These are phyloP conservation scores for Tricholoma bakamatsutake DNA, from an alignment of 768 basidiomycete species.

Conservation along the genomic window DNA sequence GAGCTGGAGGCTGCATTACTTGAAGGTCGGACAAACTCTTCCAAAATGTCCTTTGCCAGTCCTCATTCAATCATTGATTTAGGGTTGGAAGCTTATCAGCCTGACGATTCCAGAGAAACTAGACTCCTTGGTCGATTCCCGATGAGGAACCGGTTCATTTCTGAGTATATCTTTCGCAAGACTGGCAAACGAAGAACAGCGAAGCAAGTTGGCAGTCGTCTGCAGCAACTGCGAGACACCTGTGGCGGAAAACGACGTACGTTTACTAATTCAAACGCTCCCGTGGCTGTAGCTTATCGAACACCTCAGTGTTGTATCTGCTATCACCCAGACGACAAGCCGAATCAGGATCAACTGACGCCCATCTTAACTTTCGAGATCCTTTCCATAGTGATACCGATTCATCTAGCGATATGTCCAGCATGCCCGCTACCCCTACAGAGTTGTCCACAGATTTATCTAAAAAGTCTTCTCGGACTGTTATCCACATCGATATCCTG, in stretches of 20 bases:
- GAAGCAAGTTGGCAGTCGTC: conserved; percentile 76
- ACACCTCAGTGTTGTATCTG: conserved; percentile 37
- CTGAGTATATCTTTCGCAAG: conserved; percentile 64
- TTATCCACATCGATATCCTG: conserved; percentile 44
- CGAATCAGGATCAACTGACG: conserved; percentile 10
- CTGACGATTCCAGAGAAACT: conserved; percentile 68
- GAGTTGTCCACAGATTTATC: conserved; percentile 29
- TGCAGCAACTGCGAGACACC: conserved; percentile 74
- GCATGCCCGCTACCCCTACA: conserved; percentile 33
- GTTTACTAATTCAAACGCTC: conserved; percentile 21
- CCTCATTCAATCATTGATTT: conserved; percentile 9
- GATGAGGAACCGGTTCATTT: conserved; percentile 75
- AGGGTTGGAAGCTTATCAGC: conserved; percentile 71
- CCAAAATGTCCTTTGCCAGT: background rate
- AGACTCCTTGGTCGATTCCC: conserved; percentile 71
- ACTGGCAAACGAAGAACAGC: conserved; percentile 69
- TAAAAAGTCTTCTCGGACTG: conserved; percentile 24
- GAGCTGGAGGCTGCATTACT: conserved; percentile 73
- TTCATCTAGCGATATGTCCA: conserved; percentile 34
- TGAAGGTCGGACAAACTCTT: conserved; percentile 44
- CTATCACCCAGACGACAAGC: conserved; percentile 31
- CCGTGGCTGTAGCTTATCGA: conserved; percentile 3
- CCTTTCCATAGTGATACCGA: conserved; percentile 28
- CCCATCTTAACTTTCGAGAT: conserved; percentile 15
- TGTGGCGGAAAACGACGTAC: conserved; percentile 65